Evolutionary conservation across 371 early-diverging fungal species (phyloP).

Genomic region (Rhizopus sp.): DNA sequence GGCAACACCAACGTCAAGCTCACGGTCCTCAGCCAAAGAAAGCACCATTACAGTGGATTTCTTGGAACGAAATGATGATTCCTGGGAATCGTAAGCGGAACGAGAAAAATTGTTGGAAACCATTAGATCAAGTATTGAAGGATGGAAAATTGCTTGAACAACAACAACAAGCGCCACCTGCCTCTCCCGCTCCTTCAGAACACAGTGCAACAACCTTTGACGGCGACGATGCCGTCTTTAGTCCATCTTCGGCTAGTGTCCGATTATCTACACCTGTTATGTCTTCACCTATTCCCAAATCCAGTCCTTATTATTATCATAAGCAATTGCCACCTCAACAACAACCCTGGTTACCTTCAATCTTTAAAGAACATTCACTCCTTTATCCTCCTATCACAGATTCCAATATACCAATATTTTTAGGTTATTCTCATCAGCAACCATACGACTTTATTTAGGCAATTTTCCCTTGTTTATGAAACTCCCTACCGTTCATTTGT

Average conservation of each 20-base stretch:
- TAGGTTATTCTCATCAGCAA: not conserved
- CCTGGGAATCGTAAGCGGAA: conserved; percentile 2
- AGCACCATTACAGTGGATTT: conserved; percentile 34
- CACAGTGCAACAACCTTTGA: conserved; percentile 16
- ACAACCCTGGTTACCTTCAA: not conserved
- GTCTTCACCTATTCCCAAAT: not conserved
- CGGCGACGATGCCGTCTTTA: conserved; percentile 6
- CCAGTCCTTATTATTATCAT: not conserved
- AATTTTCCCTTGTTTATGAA: too few species aligned
- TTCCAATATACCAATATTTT: not conserved
- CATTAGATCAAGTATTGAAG: conserved; percentile 6
- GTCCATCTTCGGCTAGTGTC: too few species aligned
- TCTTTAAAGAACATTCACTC: not conserved
- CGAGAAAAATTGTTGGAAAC: not conserved
- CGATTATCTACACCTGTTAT: too few species aligned
- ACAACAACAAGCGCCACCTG: conserved; percentile 1
- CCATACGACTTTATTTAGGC: not conserved
- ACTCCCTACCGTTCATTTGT: too few species aligned
- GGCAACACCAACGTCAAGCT: conserved; percentile 47
- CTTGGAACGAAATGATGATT: conserved; percentile 24
- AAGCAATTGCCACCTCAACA: not conserved
- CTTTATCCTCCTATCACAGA: not conserved
- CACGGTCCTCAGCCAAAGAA: conserved; percentile 25
- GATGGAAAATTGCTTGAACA: conserved; percentile 11
- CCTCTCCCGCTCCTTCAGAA: conserved; percentile 20